These are phyloP conservation scores for Myotisia sp. DNA, from an alignment of 2,329 filamentous ascomycete genomes.

Conservation along the genomic window DNA sequence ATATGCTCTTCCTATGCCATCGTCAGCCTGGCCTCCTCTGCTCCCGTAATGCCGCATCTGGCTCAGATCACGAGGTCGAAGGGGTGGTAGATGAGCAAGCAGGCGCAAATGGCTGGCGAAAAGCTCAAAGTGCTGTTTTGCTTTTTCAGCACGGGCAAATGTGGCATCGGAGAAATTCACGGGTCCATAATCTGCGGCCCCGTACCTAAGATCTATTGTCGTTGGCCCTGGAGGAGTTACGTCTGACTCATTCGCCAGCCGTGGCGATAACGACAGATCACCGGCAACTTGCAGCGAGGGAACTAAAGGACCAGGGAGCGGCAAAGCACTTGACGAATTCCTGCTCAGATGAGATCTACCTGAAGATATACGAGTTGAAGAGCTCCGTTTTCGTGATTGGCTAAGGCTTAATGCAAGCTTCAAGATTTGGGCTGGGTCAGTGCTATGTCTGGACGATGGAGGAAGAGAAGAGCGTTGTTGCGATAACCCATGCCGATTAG, in stretches of 20 bases:
- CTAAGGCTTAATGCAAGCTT: conserved; percentile 82
- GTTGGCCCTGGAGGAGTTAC: too few species aligned
- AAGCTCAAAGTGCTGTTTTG: conserved; percentile 71
- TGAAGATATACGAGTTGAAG: conserved; percentile 7
- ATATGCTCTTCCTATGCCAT: conserved; percentile 50
- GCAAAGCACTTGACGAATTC: too few species aligned
- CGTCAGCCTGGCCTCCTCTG: conserved; percentile 17
- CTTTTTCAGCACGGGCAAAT: conserved; percentile 66
- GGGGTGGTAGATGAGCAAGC: conserved; percentile 61
- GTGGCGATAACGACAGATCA: too few species aligned
- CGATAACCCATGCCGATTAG: neutral
- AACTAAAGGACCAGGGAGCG: neutral
- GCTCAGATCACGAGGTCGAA: conserved; percentile 25
- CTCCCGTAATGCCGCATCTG: conserved; percentile 14
- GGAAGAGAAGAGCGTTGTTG: neutral
- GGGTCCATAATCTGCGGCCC: conserved; percentile 1
- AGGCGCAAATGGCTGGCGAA: conserved; percentile 71
- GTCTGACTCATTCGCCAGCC: too few species aligned
- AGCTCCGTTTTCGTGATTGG: conserved; percentile 43
- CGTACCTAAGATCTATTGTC: conserved; percentile 1
- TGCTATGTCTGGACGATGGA: conserved; percentile 36
- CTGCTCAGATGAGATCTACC: conserved; percentile 3
- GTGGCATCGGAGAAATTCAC: conserved; percentile 60
- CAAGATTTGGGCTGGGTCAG: conserved; percentile 79
- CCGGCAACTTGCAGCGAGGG: too few species aligned